Percentiles rank a stretch among this genome's conserved stretches.
phyloP scores from a whole-genome alignment of 2,329 filamentous ascomycete genomes.

The Botryosphaeria dothidea region DNA sequence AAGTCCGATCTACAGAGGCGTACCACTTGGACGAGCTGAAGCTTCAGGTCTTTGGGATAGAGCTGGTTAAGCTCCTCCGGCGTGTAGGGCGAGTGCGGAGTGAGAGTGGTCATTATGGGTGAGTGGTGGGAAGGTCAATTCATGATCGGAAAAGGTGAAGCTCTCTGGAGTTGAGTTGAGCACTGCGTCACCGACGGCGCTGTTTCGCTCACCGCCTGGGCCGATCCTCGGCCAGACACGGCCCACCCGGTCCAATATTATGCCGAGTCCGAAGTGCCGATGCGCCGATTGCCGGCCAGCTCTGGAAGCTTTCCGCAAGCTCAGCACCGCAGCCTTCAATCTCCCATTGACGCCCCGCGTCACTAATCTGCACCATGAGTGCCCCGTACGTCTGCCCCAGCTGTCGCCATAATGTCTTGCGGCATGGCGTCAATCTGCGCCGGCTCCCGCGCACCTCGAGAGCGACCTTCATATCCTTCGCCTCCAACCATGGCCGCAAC shows the following conservation, averaged over 20 bases:
- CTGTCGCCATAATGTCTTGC: slow-evolving; percentile 13
- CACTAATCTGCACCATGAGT: slow-evolving; percentile 1
- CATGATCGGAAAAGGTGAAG: background rate
- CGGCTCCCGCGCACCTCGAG: background rate
- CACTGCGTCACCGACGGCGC: background rate
- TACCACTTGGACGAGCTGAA: slow-evolving; percentile 86
- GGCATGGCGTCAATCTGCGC: background rate
- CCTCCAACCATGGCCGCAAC: background rate
- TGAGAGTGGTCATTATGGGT: slow-evolving; percentile 72
- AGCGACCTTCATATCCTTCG: slow-evolving; percentile 11
- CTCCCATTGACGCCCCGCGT: background rate
- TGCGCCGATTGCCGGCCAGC: background rate
- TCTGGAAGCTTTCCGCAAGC: background rate
- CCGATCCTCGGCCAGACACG: background rate
- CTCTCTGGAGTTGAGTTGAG: background rate
- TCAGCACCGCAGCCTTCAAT: background rate
- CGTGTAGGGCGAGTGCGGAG: slow-evolving; percentile 74
- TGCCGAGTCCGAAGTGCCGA: slow-evolving; percentile 6
- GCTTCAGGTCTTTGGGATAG: slow-evolving; percentile 77
- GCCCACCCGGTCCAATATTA: background rate
- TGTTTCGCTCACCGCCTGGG: background rate
- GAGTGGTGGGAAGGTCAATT: background rate
- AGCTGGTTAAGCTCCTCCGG: slow-evolving; percentile 76
- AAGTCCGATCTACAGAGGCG: slow-evolving; percentile 6
- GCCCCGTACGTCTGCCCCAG: slow-evolving; percentile 17